Percentiles rank a stretch among this genome's conserved stretches.
Conservation (phyloP, 2,329 filamentous ascomycete genomes). For the Dactylellina parvicollis region DNA sequence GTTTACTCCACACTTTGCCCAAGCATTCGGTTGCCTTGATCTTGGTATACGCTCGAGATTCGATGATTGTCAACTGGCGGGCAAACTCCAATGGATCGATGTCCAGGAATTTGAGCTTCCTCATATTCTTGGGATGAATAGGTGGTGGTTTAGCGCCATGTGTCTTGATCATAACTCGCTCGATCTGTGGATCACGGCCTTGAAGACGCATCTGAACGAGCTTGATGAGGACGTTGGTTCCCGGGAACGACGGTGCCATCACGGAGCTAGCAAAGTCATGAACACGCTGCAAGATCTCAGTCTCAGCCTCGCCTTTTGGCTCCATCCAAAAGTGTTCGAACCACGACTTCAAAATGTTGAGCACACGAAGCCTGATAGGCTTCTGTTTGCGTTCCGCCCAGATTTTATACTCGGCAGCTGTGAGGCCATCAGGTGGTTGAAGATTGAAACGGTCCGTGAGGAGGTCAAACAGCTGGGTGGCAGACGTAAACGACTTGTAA, state of each 20-base stretch:
- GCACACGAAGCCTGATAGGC: conserved; percentile 91
- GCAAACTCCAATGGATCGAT: conserved; percentile 97
- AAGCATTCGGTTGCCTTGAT: conserved; percentile 95
- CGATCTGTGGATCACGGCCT: conserved; percentile 85
- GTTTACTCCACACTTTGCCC: conserved; percentile 99
- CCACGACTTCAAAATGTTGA: conserved; percentile 98
- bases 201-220: conserved; percentile 87
- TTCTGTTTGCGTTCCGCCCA: conserved; percentile 97
- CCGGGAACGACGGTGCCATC: conserved; percentile 91
- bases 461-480: conserved; percentile 89
- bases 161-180: conserved; percentile 85
- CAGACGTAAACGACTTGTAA: conserved; percentile 92
- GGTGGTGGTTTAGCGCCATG: conserved; percentile 83
- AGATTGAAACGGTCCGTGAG: conserved; percentile 91
- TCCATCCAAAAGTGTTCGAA: conserved; percentile 99
- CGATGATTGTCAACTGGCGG: conserved; percentile 95
- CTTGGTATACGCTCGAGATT: conserved; percentile 92
- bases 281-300: conserved; percentile 84
- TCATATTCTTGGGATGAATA: conserved; percentile 98
- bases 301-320: conserved; percentile 82
- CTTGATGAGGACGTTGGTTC: conserved; percentile 82
- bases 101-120: conserved; percentile 97
- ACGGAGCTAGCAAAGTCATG: conserved; percentile 92
- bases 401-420: conserved; percentile 77
- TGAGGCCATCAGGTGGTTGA: conserved; percentile 85